Conservation (phyloP, 345 rosid species). For the Eucalyptus curtisii region DNA sequence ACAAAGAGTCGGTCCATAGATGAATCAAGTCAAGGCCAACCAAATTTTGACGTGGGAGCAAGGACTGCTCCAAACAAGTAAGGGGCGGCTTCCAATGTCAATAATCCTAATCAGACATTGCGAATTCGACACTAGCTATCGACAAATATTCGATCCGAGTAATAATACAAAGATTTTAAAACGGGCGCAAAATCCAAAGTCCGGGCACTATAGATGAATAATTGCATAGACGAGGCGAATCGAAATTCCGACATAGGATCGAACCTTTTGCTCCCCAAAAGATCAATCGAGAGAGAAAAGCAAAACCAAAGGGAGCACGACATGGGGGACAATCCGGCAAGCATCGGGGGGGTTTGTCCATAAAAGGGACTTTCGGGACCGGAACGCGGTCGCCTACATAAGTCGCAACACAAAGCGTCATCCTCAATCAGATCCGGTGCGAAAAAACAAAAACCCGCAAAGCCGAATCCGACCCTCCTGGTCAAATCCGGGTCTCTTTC, state of each 20-base stretch:
- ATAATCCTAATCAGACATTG: fast-evolving
- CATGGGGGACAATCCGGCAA: background rate
- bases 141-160: fast-evolving
- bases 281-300: background rate
- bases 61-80: fast-evolving
- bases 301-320: background rate
- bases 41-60: background rate
- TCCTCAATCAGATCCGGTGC: background rate
- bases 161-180: fast-evolving
- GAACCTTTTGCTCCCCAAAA: background rate
- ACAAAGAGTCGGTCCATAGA: background rate
- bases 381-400: background rate
- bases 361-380: background rate
- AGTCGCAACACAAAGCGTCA: background rate
- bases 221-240: background rate
- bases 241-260: background rate
- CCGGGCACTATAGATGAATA: background rate
- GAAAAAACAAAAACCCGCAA: background rate
- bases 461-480: background rate
- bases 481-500: background rate
- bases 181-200: fast-evolving
- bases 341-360: background rate
- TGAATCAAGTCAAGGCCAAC: background rate
- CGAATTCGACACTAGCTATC: fast-evolving
- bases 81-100: background rate